Conservation (phyloP, 2,329 filamentous ascomycete genomes). For the Botrytis medusae region DNA sequence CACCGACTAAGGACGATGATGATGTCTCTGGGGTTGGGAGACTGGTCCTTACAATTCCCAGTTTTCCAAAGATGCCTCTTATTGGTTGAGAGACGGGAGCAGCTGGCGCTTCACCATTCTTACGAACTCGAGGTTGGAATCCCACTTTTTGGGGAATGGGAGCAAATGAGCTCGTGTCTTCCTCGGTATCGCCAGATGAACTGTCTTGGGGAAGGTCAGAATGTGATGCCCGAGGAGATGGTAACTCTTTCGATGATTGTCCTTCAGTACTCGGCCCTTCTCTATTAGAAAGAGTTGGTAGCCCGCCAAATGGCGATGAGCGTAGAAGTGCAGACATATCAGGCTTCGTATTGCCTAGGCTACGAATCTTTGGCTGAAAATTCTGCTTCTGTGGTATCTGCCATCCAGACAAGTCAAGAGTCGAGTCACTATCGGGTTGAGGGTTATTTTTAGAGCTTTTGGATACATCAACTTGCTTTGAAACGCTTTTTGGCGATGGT, state of each 20-base stretch:
- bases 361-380: conserved; percentile 35
- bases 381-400: conserved; percentile 39
- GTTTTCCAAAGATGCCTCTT: conserved; percentile 21
- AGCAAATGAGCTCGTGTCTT: conserved; percentile 25
- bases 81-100: conserved; percentile 26
- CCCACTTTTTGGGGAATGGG: conserved; percentile 37
- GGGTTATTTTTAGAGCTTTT: neutral
- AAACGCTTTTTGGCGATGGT: neutral
- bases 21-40: conserved; percentile 23
- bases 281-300: conserved; percentile 29
- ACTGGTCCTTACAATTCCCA: neutral
- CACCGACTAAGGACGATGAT: conserved; percentile 24
- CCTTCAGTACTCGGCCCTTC: neutral
- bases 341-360: conserved; percentile 24
- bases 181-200: neutral
- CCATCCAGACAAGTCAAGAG: conserved; percentile 32
- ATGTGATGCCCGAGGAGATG: neutral
- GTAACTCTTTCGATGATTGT: neutral
- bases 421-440: conserved; percentile 21
- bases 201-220: neutral
- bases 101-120: conserved; percentile 11
- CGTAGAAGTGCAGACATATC: conserved; percentile 36
- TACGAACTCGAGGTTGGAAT: conserved; percentile 35
- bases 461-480: neutral
- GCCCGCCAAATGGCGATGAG: conserved; percentile 33